Evolutionary conservation across 345 rosid species (phyloP).

Genomic region (Boechera stricta): DNA sequence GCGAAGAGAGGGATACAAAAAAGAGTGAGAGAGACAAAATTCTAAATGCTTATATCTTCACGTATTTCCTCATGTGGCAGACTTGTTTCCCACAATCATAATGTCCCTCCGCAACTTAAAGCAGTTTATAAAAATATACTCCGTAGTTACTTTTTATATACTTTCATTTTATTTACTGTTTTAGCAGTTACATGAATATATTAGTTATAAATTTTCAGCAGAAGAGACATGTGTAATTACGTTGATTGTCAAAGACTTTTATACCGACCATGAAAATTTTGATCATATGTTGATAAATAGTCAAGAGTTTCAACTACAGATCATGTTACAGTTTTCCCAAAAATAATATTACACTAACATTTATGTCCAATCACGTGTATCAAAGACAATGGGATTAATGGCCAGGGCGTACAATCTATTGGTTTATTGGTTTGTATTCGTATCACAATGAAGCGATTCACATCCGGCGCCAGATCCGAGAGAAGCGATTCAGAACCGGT

Average conservation of each 20-base stretch:
- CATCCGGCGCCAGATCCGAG: too few relatives aligned
- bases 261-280: too few relatives aligned
- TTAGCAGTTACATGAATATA: background rate
- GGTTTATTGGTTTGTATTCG: background rate
- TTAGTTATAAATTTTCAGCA: background rate
- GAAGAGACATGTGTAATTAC: background rate
- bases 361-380: background rate
- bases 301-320: background rate
- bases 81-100: background rate
- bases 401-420: background rate
- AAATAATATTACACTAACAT: background rate
- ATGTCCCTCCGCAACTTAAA: slow-evolving; percentile 14
- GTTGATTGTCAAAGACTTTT: too few relatives aligned
- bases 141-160: background rate
- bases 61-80: slow-evolving; percentile 31
- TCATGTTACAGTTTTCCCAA: background rate
- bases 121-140: background rate
- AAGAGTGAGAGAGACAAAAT: background rate
- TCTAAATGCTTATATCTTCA: slow-evolving; percentile 11
- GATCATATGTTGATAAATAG: background rate
- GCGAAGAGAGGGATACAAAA: background rate
- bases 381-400: background rate
- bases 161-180: background rate
- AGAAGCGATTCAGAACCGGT: too few relatives aligned
- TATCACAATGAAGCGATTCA: background rate